Percentiles rank a stretch among this genome's conserved stretches.
Evolutionary conservation across 345 rosid genomes (phyloP).

Genomic region (Lenwebbia sp.): DNA sequence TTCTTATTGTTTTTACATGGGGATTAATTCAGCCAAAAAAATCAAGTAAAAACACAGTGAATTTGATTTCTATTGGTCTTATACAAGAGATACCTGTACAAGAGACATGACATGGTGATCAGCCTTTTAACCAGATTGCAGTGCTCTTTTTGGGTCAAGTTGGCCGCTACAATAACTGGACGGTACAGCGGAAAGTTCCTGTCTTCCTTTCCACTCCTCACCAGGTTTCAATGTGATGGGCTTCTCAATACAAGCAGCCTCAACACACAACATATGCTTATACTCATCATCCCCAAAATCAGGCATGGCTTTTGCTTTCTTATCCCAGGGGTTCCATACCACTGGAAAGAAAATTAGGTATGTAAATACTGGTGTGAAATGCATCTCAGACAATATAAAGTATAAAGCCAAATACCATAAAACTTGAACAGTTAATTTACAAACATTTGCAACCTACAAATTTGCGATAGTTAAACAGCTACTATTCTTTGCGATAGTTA

Average conservation of each 20-base stretch:
- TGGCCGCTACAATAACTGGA: constrained; percentile 59
- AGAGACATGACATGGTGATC: not conserved
- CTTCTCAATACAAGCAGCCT: constrained; percentile 51
- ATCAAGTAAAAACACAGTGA: not conserved
- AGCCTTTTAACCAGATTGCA: constrained; percentile 10
- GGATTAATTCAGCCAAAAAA: not conserved
- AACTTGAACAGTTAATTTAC: not conserved
- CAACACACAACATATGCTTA: constrained; percentile 52
- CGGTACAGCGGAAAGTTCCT: constrained; percentile 44
- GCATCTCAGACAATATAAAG: not conserved
- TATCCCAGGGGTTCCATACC: constrained; percentile 67
- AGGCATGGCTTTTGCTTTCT: constrained; percentile 41
- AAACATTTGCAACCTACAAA: not conserved
- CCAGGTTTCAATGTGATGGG: constrained; percentile 50
- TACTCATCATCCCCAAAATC: constrained; percentile 52
- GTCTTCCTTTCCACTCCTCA: constrained; percentile 56
- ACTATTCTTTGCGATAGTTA: too few species aligned
- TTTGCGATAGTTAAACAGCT: not conserved
- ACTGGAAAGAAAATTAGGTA: constrained; percentile 17
- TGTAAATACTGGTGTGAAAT: not conserved
- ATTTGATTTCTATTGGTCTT: not conserved
- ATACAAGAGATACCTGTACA: constrained; percentile 11
- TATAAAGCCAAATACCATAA: not conserved
- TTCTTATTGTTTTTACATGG: not conserved
- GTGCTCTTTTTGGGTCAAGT: constrained; percentile 35